phyloP scores from a whole-genome alignment of 2,329 filamentous ascomycete species.

The Claviceps sp. region DNA sequence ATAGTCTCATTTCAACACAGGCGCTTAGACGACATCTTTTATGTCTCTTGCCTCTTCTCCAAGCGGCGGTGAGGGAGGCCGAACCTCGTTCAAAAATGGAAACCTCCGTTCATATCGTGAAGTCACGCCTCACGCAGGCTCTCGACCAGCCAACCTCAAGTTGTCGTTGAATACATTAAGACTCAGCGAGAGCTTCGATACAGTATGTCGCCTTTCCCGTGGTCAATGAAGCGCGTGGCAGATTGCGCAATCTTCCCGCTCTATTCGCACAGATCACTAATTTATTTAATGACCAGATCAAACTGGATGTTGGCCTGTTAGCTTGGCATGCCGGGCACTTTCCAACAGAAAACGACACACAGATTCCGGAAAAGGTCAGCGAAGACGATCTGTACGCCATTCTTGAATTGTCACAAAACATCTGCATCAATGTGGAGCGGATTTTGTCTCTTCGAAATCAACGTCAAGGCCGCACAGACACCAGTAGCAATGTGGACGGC shows the following conservation, averaged over 20 bases:
- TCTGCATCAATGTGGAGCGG: slow-evolving; percentile 5
- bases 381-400: slow-evolving; percentile 8
- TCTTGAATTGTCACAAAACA: slow-evolving; percentile 7
- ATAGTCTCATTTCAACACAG: neutral
- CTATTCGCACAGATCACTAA: neutral
- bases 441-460: slow-evolving; percentile 7
- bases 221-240: neutral
- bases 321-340: slow-evolving; percentile 7
- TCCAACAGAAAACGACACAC: slow-evolving; percentile 2
- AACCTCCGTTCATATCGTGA: neutral
- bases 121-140: neutral
- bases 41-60: slow-evolving; percentile 6
- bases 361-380: slow-evolving; percentile 1
- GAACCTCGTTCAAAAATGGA: neutral
- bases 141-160: slow-evolving; percentile 1
- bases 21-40: slow-evolving; percentile 1
- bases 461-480: neutral
- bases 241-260: neutral
- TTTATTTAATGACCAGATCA: slow-evolving; percentile 2
- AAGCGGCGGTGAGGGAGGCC: neutral
- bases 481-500: neutral
- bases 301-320: slow-evolving; percentile 6
- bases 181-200: slow-evolving; percentile 7
- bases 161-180: slow-evolving; percentile 5
- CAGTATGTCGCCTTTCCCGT: slow-evolving; percentile 1